Percentiles rank a stretch among this genome's conserved stretches.
Conservation (phyloP, 2,329 filamentous ascomycete species). For the Phaeosphaeria sp. region DNA sequence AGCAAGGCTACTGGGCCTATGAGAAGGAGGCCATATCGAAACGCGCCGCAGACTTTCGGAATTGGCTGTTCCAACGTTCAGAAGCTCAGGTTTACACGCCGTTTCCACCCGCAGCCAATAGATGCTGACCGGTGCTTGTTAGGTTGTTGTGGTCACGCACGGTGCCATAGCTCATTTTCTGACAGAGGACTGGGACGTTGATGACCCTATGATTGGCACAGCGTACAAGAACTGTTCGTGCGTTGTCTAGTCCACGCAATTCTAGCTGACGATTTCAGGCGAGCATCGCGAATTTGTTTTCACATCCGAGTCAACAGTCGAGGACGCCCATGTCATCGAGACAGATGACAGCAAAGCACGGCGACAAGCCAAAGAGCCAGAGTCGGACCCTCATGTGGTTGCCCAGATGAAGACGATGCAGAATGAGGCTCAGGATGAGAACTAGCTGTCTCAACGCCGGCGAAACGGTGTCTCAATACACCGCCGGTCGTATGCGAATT, state of each 20-base stretch:
- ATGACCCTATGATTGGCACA: slow-evolving; percentile 37
- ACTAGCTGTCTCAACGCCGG: neutral
- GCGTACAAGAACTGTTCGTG: slow-evolving; percentile 41
- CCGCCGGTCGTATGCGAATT: neutral
- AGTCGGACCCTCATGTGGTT: slow-evolving; percentile 38
- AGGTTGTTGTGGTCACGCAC: slow-evolving; percentile 81
- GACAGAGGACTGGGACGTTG: slow-evolving; percentile 73
- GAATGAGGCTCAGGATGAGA: slow-evolving; percentile 1
- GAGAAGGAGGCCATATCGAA: slow-evolving; percentile 34
- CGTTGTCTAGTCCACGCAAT: neutral
- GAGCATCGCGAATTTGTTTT: slow-evolving; percentile 44
- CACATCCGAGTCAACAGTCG: slow-evolving; percentile 25
- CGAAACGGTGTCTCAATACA: neutral
- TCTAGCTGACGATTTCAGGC: slow-evolving; percentile 10
- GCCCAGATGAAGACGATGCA: slow-evolving; percentile 32
- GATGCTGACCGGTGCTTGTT: neutral
- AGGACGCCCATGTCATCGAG: slow-evolving; percentile 40
- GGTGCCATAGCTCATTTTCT: slow-evolving; percentile 86
- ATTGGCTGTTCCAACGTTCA: slow-evolving; percentile 34
- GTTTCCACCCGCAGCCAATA: neutral
- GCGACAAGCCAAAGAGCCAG: slow-evolving; percentile 22
- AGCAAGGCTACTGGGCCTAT: slow-evolving; percentile 43
- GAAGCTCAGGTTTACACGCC: slow-evolving; percentile 30
- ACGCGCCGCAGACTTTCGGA: slow-evolving; percentile 38
- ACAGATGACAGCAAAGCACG: slow-evolving; percentile 27